phyloP scores from a whole-genome alignment of 2,329 filamentous ascomycete species.

The Verticillium nubilum region DNA sequence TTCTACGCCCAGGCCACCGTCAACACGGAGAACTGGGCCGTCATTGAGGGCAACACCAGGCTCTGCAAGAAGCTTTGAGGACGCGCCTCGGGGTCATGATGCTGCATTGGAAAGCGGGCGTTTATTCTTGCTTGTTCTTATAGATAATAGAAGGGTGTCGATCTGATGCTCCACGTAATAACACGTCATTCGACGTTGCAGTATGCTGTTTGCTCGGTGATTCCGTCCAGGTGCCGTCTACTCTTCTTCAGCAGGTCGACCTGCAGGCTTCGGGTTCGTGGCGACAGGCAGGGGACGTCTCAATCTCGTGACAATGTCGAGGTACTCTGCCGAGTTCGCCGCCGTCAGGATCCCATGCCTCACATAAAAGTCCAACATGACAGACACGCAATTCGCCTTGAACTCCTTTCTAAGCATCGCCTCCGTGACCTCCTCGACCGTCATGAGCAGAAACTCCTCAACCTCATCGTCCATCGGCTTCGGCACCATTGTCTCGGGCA shows the following conservation, averaged over 20 bases:
- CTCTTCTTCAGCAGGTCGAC: no score
- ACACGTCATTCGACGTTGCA: background rate
- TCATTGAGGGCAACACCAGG: constrained; percentile 30
- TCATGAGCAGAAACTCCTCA: constrained; percentile 66
- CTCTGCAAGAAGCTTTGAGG: constrained; percentile 29
- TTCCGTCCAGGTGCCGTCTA: no score
- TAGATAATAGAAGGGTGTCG: background rate
- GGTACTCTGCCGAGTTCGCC: constrained; percentile 67
- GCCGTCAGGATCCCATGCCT: constrained; percentile 68
- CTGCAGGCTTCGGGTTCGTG: background rate
- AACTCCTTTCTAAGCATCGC: constrained; percentile 65
- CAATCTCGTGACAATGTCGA: constrained; percentile 55
- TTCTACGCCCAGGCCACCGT: constrained; percentile 38
- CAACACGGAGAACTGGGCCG: constrained; percentile 37
- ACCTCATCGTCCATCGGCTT: constrained; percentile 74
- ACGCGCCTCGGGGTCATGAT: background rate
- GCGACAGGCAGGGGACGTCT: constrained; percentile 38
- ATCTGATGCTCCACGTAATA: background rate
- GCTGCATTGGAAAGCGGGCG: background rate
- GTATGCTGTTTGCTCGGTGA: no score
- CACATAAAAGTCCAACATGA: constrained; percentile 78
- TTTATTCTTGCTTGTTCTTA: background rate
- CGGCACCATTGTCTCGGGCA: constrained; percentile 52
- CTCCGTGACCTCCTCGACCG: constrained; percentile 50
- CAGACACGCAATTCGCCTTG: constrained; percentile 76